Percentiles rank a stretch among this genome's conserved stretches.
Evolutionary conservation across 108 stramenopile genomes (phyloP).

Genomic region (Fistulifera solaris): DNA sequence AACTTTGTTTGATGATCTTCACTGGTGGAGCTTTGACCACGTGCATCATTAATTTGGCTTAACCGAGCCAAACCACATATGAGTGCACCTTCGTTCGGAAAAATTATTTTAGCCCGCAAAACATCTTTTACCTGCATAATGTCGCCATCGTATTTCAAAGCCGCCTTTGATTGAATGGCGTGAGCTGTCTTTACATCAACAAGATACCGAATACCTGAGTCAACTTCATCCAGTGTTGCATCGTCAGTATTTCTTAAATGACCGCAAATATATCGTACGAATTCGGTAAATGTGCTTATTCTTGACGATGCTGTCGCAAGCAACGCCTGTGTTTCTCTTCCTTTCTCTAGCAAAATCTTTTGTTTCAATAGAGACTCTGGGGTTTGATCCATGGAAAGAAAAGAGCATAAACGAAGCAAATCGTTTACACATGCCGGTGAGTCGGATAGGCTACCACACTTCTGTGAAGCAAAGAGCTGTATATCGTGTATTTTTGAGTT

Average conservation of each 20-base stretch:
- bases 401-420: too few relatives aligned
- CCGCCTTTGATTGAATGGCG: constrained; percentile 26
- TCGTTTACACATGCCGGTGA: too few relatives aligned
- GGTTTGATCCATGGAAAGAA: too few relatives aligned
- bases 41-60: background rate
- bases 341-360: too few relatives aligned
- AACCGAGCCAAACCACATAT: constrained; percentile 18
- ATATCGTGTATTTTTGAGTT: too few relatives aligned
- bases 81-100: constrained; percentile 34
- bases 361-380: too few relatives aligned
- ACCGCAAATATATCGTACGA: constrained; percentile 13
- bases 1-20: background rate
- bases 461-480: background rate
- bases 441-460: background rate
- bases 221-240: background rate
- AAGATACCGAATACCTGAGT: background rate
- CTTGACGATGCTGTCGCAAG: constrained; percentile 9
- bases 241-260: background rate
- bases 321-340: background rate
- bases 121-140: constrained; percentile 33
- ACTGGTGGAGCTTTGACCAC: background rate
- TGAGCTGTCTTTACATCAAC: constrained; percentile 17
- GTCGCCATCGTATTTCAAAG: constrained; percentile 36
- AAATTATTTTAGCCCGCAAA: constrained; percentile 25
- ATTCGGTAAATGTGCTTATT: constrained; percentile 1